Evolutionary conservation across 169 alveolate species (phyloP), one percentile per base, ranked within the genome.

Genomic region (Cryptosporidium canis): DNA sequence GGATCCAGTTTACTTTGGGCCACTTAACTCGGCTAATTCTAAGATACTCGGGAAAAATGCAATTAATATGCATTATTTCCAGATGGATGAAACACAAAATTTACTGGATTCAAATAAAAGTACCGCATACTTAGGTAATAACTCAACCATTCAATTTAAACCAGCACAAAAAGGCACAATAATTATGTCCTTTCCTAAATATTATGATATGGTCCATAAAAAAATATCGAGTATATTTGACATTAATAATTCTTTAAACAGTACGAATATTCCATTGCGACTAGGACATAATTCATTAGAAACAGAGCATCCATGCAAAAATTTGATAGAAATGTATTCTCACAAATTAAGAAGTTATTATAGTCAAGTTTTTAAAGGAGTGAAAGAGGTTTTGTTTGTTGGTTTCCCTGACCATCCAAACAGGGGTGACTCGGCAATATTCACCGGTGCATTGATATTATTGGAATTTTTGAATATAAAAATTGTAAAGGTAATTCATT

Each of bases 401-500:
- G 87, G 87, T 29, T 77, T 77, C 55, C 87, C 87, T 21, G 87
- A 77, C 37, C 87, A 77, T 63, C 87, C 87, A 39, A 77, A 77
- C 55, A 55, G 87, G 14, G 87, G 87, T 3, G 87, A 77, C 45
- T 77, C 87, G 6, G 87, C 87, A 14, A 77, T 77, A 39, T 77
- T 77, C 27, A 61, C 72, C 0, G 87, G 87, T 58, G 87, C 77
- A 77, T 58, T 77, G 58, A 35, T 77, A 58, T 58, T 77, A 58
- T 35, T 77, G 39, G 87, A 77, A 33, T 56, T 24, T 21, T 77
- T 77, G 27, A 7, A 35, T 8, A 58, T 77, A 55, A 55, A 61
- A 43, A 77, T 77, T 29, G 21, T 77, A 21, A 77, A 77, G 37
- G 87, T 63, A 56, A 21, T 77, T 77, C 87, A 77, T 58, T 39